phyloP scores from a whole-genome alignment of 2,329 filamentous ascomycete genomes.

The Colletotrichum sp. region DNA sequence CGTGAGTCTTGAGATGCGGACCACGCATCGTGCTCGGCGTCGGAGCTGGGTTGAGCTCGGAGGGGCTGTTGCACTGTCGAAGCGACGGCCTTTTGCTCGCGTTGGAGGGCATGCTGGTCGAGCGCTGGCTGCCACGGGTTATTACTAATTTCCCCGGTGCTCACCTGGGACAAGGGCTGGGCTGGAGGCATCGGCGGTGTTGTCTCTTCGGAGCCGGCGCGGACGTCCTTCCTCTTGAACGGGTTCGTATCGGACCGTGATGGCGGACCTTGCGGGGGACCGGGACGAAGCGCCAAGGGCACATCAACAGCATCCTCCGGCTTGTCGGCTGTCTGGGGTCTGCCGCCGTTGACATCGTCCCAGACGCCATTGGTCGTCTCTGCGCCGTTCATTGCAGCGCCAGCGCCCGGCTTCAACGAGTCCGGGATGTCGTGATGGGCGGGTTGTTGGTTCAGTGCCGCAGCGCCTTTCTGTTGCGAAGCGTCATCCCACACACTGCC shows the following conservation, averaged over 20 bases:
- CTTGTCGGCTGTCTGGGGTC: constrained; percentile 5
- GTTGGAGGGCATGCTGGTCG: constrained; percentile 11
- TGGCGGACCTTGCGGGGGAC: constrained; percentile 5
- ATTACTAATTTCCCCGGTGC: constrained; percentile 44
- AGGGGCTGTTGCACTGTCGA: background rate
- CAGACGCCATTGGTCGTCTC: constrained; percentile 35
- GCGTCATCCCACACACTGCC: constrained; percentile 29
- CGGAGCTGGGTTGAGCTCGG: background rate
- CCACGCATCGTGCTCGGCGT: constrained; percentile 35
- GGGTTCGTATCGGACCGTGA: constrained; percentile 53
- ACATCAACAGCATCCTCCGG: constrained; percentile 23
- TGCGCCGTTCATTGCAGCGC: constrained; percentile 21
- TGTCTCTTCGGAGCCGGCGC: constrained; percentile 5
- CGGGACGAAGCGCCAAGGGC: constrained; percentile 37
- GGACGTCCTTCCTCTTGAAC: constrained; percentile 54
- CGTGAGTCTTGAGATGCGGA: constrained; percentile 24
- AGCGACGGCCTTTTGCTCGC: background rate
- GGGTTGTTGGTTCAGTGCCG: background rate
- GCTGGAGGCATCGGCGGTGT: constrained; percentile 27
- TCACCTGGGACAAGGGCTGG: constrained; percentile 46
- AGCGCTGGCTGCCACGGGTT: constrained; percentile 52
- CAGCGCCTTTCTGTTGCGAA: constrained; percentile 10
- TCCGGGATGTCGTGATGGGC: constrained; percentile 30
- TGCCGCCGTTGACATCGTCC: constrained; percentile 28
- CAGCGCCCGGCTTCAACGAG: constrained; percentile 35